Evolutionary conservation across 176 grass and related monocot species (phyloP).

Genomic region (Bolboschoenus planiculmis): DNA sequence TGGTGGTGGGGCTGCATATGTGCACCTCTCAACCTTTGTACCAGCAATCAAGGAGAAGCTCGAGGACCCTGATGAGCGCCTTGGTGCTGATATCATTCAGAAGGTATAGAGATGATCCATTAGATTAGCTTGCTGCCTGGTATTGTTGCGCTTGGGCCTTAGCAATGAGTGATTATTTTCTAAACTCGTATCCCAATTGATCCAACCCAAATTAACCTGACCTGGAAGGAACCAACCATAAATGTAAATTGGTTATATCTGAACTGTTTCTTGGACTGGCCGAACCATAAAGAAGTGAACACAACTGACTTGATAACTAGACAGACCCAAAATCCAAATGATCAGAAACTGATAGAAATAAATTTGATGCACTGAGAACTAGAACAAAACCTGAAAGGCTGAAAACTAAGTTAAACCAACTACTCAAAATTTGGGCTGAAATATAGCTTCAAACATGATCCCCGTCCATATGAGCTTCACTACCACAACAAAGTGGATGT

Average conservation of each 20-base stretch:
- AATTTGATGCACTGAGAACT: background rate
- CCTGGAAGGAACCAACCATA: background rate
- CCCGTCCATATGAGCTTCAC: background rate
- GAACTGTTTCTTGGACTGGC: background rate
- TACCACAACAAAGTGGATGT: background rate
- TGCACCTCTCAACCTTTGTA: slow-evolving; percentile 70
- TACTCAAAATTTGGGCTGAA: background rate
- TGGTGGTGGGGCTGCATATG: slow-evolving; percentile 73
- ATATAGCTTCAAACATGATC: background rate
- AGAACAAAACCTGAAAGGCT: background rate
- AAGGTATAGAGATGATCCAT: slow-evolving; percentile 42
- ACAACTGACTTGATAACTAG: background rate
- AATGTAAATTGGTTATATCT: background rate
- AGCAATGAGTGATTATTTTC: background rate
- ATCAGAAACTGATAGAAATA: background rate
- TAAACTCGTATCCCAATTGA: background rate
- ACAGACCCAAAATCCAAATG: background rate
- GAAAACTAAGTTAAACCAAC: background rate
- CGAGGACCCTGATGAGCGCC: slow-evolving; percentile 69
- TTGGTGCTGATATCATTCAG: slow-evolving; percentile 88
- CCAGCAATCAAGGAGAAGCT: slow-evolving; percentile 78
- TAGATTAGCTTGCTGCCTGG: background rate
- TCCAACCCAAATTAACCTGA: background rate
- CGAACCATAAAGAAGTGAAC: background rate
- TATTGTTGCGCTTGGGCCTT: background rate